Evolutionary conservation across 2,329 filamentous ascomycete species (phyloP).

Genomic region (Pezicula carpinea): DNA sequence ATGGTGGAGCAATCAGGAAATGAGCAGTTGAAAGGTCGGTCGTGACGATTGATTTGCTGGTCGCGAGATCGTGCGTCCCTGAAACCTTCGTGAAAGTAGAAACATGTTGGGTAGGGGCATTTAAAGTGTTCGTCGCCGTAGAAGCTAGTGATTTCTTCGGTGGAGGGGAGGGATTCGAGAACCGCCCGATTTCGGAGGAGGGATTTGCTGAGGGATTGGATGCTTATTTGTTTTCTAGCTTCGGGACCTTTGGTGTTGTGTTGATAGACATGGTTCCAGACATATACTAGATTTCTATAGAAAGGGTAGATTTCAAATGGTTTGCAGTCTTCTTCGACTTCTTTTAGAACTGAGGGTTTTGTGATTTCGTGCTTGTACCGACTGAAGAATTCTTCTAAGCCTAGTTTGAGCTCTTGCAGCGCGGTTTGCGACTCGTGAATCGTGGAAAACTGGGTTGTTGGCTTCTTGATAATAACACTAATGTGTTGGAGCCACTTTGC

Average conservation of each 20-base stretch:
- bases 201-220: background rate
- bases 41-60: constrained; percentile 31
- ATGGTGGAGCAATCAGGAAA: constrained; percentile 25
- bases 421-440: too few species aligned
- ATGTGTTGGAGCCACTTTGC: constrained; percentile 26
- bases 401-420: background rate
- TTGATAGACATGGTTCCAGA: constrained; percentile 5
- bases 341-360: background rate
- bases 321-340: constrained; percentile 7
- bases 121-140: constrained; percentile 35
- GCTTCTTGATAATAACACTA: constrained; percentile 5
- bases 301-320: constrained; percentile 4
- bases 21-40: constrained; percentile 32
- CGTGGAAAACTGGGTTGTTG: constrained; percentile 6
- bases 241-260: background rate
- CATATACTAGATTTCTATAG: background rate
- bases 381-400: background rate
- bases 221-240: constrained; percentile 3
- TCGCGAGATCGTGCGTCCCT: constrained; percentile 25
- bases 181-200: constrained; percentile 3
- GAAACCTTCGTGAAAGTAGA: constrained; percentile 38
- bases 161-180: constrained; percentile 2
- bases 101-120: constrained; percentile 34
- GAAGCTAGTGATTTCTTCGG: constrained; percentile 4
- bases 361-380: constrained; percentile 2